phyloP scores from a whole-genome alignment of 495 filamentous ascomycete genomes.

The Clohesyomyces aquaticus region DNA sequence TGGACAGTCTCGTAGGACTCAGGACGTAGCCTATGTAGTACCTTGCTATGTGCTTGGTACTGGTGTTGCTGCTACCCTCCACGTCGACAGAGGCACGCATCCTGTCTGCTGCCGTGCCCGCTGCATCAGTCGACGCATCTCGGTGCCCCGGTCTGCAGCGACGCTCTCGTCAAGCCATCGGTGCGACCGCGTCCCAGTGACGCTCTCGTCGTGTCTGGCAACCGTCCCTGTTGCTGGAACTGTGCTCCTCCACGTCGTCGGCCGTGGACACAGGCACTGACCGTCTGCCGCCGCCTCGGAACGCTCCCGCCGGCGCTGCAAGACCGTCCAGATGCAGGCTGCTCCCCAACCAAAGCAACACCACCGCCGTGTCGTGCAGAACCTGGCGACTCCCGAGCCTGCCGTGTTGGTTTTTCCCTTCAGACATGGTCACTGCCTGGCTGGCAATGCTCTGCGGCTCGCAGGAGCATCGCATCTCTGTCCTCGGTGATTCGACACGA shows the following conservation, averaged over 20 bases:
- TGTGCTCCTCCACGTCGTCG: neutral
- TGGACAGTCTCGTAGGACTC: no score
- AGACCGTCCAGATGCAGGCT: neutral
- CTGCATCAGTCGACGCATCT: neutral
- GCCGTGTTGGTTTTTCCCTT: neutral
- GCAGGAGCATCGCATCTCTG: neutral
- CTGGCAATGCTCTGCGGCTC: neutral
- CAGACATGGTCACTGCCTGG: neutral
- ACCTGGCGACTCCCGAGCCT: neutral
- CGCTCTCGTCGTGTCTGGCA: neutral
- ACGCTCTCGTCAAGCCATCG: neutral
- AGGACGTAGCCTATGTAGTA: no score
- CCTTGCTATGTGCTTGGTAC: no score
- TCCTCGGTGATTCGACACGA: neutral
- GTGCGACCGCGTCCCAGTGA: neutral
- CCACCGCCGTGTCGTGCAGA: neutral
- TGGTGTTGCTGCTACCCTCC: no score
- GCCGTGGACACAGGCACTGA: neutral
- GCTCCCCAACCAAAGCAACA: neutral
- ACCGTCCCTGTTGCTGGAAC: neutral
- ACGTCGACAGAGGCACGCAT: no score
- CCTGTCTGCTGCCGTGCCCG: neutral
- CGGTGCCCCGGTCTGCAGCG: neutral
- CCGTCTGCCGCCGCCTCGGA: neutral
- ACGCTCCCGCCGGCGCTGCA: neutral